These are phyloP conservation scores for Cadophora luteo-olivacea DNA, from an alignment of 2,329 filamentous ascomycete species.

Conservation along the genomic window DNA sequence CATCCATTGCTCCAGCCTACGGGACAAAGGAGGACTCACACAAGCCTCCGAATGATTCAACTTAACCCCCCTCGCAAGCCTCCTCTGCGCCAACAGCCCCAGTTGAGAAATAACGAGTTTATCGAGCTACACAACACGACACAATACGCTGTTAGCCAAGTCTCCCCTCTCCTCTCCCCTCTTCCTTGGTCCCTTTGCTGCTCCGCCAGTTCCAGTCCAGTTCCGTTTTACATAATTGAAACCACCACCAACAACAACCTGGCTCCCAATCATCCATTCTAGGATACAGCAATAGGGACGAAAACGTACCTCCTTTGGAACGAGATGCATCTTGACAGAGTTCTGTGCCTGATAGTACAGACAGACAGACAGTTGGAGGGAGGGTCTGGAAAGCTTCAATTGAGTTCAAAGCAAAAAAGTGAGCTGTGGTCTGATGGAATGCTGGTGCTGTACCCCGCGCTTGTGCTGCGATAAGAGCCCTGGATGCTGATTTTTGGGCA, in stretches of 20 bases:
- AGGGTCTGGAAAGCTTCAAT: conserved; percentile 9
- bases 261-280: no score
- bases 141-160: not conserved
- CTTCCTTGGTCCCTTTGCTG: no score
- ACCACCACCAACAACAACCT: no score
- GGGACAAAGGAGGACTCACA: conserved; percentile 52
- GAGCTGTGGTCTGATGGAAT: conserved; percentile 4
- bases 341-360: not conserved
- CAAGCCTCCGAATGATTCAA: conserved; percentile 90
- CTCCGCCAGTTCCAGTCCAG: no score
- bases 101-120: conserved; percentile 94
- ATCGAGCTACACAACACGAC: conserved; percentile 70
- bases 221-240: no score
- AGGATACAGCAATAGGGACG: no score
- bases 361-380: no score
- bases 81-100: conserved; percentile 83
- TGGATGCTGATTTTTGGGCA: not conserved
- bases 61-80: conserved; percentile 85
- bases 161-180: not conserved
- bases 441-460: not conserved
- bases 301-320: conserved; percentile 55
- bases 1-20: no score
- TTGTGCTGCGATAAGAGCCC: conserved; percentile 5
- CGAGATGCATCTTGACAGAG: conserved; percentile 51
- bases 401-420: conserved; percentile 15